Conservation (phyloP, 164 flowering plant species). For the Pachysandra terminalis region DNA sequence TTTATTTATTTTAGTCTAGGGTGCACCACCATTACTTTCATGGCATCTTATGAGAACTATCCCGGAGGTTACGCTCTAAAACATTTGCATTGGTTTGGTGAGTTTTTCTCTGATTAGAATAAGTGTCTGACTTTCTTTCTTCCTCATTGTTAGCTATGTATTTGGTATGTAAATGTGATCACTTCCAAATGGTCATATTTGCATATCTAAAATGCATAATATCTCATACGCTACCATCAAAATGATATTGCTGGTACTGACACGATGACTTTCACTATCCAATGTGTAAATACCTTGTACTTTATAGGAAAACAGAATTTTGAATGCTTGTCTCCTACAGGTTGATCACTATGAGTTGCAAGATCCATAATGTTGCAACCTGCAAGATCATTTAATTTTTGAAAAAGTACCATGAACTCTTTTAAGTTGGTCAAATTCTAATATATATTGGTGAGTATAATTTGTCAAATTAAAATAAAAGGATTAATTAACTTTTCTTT, state of each 20-base stretch:
- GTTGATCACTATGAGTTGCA: background rate
- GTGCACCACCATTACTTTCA: conserved; percentile 56
- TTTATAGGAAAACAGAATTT: background rate
- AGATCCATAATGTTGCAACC: background rate
- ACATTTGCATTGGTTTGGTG: conserved; percentile 66
- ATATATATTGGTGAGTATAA: background rate
- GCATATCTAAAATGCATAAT: background rate
- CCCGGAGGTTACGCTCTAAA: conserved; percentile 81
- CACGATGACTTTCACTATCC: background rate
- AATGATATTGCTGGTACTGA: background rate
- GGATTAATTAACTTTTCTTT: background rate
- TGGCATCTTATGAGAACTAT: conserved; percentile 92
- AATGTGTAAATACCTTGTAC: background rate
- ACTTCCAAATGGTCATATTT: no score
- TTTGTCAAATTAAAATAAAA: background rate
- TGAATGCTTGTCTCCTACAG: background rate
- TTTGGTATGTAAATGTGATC: background rate
- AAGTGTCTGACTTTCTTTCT: conserved; percentile 15
- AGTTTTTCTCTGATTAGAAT: conserved; percentile 20
- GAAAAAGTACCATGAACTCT: background rate
- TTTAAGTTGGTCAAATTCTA: background rate
- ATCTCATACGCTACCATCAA: background rate
- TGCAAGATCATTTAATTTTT: background rate
- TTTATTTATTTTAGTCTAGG: conserved; percentile 72
- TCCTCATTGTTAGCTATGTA: conserved; percentile 3